Evolutionary conservation across 2,329 filamentous ascomycete species (phyloP).

Genomic region (Zymoseptoria passerinii): DNA sequence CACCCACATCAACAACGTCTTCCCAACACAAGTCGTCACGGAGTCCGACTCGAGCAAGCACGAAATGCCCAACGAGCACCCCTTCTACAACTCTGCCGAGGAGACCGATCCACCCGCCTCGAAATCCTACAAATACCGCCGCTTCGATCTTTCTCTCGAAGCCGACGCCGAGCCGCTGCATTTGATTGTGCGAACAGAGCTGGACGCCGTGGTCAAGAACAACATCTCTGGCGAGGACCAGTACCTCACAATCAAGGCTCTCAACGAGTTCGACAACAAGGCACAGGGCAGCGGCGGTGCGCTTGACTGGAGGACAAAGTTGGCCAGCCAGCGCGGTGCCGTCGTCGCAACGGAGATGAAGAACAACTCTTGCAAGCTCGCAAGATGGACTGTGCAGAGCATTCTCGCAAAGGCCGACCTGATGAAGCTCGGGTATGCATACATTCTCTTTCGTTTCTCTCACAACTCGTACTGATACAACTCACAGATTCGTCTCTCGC

Average conservation of each 20-base stretch:
- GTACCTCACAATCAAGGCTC: constrained; percentile 82
- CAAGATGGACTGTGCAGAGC: constrained; percentile 92
- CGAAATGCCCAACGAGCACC: constrained; percentile 80
- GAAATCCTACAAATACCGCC: constrained; percentile 97
- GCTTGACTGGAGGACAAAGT: constrained; percentile 93
- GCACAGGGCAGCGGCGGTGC: constrained; percentile 91
- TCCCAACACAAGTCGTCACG: constrained; percentile 86
- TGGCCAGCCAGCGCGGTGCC: constrained; percentile 88
- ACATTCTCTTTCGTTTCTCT: constrained; percentile 2
- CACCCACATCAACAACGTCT: constrained; percentile 99
- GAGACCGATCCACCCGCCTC: constrained; percentile 89
- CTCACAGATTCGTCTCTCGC: constrained; percentile 78
- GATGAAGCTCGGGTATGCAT: constrained; percentile 88
- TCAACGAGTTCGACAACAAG: constrained; percentile 99
- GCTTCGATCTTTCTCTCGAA: constrained; percentile 90
- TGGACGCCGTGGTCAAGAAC: constrained; percentile 95
- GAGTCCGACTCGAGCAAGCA: constrained; percentile 73
- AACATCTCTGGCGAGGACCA: constrained; percentile 86
- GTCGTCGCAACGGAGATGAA: constrained; percentile 99
- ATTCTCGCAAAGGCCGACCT: constrained; percentile 95
- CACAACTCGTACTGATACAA: constrained; percentile 11
- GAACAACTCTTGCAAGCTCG: constrained; percentile 99
- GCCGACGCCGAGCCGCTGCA: constrained; percentile 86
- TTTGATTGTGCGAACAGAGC: constrained; percentile 85
- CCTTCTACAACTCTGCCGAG: constrained; percentile 91